A percentile compares a stretch with the other conserved stretches of the same genome.
Evolutionary conservation across 2,329 filamentous ascomycete genomes (phyloP).

Genomic region (Aschersonia sp.): DNA sequence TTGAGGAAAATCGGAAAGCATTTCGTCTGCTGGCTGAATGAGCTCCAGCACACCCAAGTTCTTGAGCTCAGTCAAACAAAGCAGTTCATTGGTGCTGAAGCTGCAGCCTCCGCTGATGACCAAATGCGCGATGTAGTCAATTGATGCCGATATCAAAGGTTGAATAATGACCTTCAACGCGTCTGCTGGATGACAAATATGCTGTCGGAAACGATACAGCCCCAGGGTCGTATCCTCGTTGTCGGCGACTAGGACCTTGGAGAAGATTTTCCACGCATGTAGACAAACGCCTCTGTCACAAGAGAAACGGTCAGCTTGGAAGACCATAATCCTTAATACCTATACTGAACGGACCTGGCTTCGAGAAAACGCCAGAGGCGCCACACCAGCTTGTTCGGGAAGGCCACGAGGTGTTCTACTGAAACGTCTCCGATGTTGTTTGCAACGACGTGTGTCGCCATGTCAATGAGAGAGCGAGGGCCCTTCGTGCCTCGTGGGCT

Average conservation of each 20-base stretch:
- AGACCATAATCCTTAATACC: not conserved
- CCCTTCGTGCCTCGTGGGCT: conserved; percentile 15
- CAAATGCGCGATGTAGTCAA: conserved; percentile 26
- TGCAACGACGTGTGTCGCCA: conserved; percentile 21
- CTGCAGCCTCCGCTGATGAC: conserved; percentile 21
- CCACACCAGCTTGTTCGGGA: conserved; percentile 20
- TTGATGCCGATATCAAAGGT: conserved; percentile 18
- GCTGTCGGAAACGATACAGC: conserved; percentile 23
- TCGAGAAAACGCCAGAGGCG: conserved; percentile 25
- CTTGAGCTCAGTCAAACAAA: conserved; percentile 24
- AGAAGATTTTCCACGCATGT: conserved; percentile 26
- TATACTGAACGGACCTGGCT: conserved; percentile 17
- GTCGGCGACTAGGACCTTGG: conserved; percentile 16
- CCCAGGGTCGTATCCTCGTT: conserved; percentile 19
- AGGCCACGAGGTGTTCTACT: conserved; percentile 15
- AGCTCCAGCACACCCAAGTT: conserved; percentile 35
- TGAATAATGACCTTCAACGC: conserved; percentile 20
- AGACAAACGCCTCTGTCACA: conserved; percentile 16
- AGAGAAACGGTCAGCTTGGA: not conserved
- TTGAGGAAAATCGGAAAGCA: conserved; percentile 16
- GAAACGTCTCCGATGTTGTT: conserved; percentile 21
- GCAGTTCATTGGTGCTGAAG: conserved; percentile 23
- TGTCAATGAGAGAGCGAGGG: conserved; percentile 22
- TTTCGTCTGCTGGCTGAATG: conserved; percentile 20
- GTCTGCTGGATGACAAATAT: conserved; percentile 21